A percentile compares a stretch with the other conserved stretches of the same genome.
Evolutionary conservation across 2,329 filamentous ascomycete genomes (phyloP).

Genomic region (Parastagonospora avenae): DNA sequence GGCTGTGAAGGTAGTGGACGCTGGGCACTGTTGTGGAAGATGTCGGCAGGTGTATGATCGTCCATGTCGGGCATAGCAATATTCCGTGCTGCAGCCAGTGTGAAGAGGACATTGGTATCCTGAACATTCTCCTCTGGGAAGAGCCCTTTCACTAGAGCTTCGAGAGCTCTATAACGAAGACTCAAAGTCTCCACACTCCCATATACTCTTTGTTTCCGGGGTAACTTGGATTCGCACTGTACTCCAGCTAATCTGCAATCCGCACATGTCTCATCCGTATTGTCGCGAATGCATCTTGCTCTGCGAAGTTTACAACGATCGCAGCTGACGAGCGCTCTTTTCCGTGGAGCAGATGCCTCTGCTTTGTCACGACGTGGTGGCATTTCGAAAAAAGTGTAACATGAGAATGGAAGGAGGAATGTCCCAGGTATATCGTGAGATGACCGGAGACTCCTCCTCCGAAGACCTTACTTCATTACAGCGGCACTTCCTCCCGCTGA

Average conservation of each 20-base stretch:
- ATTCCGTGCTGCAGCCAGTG: slow-evolving; percentile 46
- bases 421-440: slow-evolving; percentile 3
- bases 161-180: slow-evolving; percentile 50
- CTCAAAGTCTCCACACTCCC: slow-evolving; percentile 55
- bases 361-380: slow-evolving; percentile 20
- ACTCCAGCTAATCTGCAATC: slow-evolving; percentile 48
- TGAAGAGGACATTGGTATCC: slow-evolving; percentile 47
- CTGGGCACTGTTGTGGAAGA: slow-evolving; percentile 22
- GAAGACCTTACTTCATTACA: background rate
- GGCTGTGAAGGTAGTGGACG: slow-evolving; percentile 2
- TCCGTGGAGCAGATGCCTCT: slow-evolving; percentile 26
- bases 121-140: slow-evolving; percentile 49
- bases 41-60: slow-evolving; percentile 33
- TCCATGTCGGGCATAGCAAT: slow-evolving; percentile 45
- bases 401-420: background rate
- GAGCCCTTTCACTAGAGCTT: slow-evolving; percentile 49
- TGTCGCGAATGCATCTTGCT: slow-evolving; percentile 36
- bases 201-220: slow-evolving; percentile 53
- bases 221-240: slow-evolving; percentile 51
- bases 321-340: slow-evolving; percentile 39
- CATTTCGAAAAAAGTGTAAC: slow-evolving; percentile 4
- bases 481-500: background rate
- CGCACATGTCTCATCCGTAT: slow-evolving; percentile 42
- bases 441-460: background rate
- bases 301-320: slow-evolving; percentile 37